Conservation (phyloP, 1,139 yeast species). For the Yamadazyma siamensis region DNA sequence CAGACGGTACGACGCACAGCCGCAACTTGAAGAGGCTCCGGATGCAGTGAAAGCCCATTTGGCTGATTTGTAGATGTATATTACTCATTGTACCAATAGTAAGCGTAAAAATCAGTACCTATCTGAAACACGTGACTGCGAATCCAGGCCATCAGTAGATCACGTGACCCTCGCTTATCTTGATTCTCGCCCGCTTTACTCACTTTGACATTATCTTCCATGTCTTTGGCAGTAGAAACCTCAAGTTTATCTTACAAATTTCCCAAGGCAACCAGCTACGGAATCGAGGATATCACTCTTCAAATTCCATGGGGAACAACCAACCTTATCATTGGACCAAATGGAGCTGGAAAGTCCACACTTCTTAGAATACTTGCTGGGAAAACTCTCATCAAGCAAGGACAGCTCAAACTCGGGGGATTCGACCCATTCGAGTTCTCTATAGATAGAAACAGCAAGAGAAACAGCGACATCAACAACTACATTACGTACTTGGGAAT, state of each 20-base stretch:
- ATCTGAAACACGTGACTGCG: too few species aligned
- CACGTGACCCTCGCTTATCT: too few species aligned
- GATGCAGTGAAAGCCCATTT: too few species aligned
- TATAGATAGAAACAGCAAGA: conserved; percentile 29
- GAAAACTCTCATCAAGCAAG: conserved; percentile 76
- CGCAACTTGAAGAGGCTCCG: too few species aligned
- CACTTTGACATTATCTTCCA: neutral
- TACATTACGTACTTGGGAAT: conserved; percentile 82
- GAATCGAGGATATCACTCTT: conserved; percentile 62
- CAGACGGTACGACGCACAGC: conserved; percentile 21
- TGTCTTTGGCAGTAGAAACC: conserved; percentile 58
- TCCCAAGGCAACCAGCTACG: conserved; percentile 58
- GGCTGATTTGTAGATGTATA: too few species aligned
- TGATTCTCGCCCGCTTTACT: too few species aligned
- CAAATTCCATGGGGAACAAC: conserved; percentile 69
- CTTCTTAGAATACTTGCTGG: conserved; percentile 83
- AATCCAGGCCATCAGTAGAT: too few species aligned
- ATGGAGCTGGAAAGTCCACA: conserved; percentile 97
- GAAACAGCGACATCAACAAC: conserved; percentile 43
- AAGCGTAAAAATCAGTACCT: too few species aligned
- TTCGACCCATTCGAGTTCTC: conserved; percentile 82
- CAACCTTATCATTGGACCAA: conserved; percentile 82
- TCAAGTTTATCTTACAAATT: conserved; percentile 67
- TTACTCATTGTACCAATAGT: too few species aligned
- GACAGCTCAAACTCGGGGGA: conserved; percentile 69